These are phyloP conservation scores for Mallotus nudiflorus DNA, from an alignment of 345 rosid genomes.

Conservation along the genomic window DNA sequence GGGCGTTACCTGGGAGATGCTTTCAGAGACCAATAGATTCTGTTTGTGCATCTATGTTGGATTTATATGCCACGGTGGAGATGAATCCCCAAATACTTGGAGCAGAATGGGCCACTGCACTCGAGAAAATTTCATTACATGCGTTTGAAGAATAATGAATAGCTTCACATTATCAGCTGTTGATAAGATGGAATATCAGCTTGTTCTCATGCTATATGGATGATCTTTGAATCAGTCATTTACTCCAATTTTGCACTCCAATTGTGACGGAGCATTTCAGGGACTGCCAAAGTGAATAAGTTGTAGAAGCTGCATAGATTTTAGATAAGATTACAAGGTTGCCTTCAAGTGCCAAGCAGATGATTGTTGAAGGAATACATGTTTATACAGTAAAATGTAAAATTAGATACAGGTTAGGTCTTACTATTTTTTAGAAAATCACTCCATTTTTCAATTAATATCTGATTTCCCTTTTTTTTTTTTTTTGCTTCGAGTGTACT, in stretches of 20 bases:
- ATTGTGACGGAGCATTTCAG: background rate
- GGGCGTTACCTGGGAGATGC: conserved; percentile 26
- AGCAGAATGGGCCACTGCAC: conserved; percentile 60
- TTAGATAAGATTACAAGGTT: conserved; percentile 17
- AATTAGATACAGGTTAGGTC: conserved; percentile 27
- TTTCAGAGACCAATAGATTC: conserved; percentile 30
- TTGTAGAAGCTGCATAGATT: conserved; percentile 21
- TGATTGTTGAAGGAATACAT: conserved; percentile 17
- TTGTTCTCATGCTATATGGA: conserved; percentile 1
- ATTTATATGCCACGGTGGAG: conserved; percentile 62
- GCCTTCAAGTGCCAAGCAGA: conserved; percentile 16
- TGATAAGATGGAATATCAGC: conserved; percentile 4
- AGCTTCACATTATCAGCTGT: conserved; percentile 13
- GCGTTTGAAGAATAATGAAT: conserved; percentile 41
- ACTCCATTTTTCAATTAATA: conserved; percentile 25
- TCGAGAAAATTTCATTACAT: conserved; percentile 61
- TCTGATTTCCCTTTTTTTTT: conserved; percentile 4
- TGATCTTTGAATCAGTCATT: conserved; percentile 18
- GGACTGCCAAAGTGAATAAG: conserved; percentile 22
- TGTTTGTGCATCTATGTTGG: conserved; percentile 45
- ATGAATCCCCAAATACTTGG: conserved; percentile 70
- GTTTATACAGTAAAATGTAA: conserved; percentile 26
- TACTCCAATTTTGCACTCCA: conserved; percentile 34
- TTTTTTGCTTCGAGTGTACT: conserved; percentile 6
- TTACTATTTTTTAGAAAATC: conserved; percentile 13